phyloP scores from a whole-genome alignment of 306 rosid species.

The Phaseolus lunatus region DNA sequence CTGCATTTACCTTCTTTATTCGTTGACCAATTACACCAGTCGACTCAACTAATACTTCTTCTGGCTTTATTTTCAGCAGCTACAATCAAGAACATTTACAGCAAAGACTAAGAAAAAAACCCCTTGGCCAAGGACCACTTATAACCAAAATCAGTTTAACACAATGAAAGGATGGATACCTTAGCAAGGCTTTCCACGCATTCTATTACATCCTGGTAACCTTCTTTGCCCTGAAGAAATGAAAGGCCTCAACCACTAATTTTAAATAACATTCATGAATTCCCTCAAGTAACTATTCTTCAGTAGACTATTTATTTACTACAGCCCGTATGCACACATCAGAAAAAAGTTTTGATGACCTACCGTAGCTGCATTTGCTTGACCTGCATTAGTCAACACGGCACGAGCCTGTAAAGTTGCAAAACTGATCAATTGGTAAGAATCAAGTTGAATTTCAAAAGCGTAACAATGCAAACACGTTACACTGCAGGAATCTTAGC shows the following conservation, averaged over 20 bases:
- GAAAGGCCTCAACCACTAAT: constrained; percentile 43
- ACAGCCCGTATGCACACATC: constrained; percentile 23
- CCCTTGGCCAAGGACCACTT: constrained; percentile 20
- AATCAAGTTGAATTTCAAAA: constrained; percentile 18
- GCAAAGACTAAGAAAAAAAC: constrained; percentile 21
- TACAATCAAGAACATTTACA: constrained; percentile 46
- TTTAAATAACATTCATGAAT: constrained; percentile 17
- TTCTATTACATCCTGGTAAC: constrained; percentile 77
- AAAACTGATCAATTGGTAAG: constrained; percentile 41
- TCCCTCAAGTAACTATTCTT: constrained; percentile 1
- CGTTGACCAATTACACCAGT: constrained; percentile 95
- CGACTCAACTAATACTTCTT: constrained; percentile 83
- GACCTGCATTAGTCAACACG: constrained; percentile 93
- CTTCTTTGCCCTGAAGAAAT: constrained; percentile 82
- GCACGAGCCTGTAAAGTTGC: constrained; percentile 80
- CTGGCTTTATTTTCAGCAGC: constrained; percentile 75
- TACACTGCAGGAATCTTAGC: not conserved
- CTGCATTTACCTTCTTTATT: constrained; percentile 73
- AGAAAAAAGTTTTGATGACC: constrained; percentile 12
- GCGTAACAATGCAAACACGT: constrained; percentile 10
- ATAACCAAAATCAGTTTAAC: constrained; percentile 20
- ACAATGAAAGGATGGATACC: constrained; percentile 53
- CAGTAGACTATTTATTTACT: constrained; percentile 7
- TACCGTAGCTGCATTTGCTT: constrained; percentile 98
- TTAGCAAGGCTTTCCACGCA: constrained; percentile 70